These are phyloP conservation scores for Aspergillus sp. DNA, from an alignment of 2,329 filamentous ascomycete species.

Conservation along the genomic window DNA sequence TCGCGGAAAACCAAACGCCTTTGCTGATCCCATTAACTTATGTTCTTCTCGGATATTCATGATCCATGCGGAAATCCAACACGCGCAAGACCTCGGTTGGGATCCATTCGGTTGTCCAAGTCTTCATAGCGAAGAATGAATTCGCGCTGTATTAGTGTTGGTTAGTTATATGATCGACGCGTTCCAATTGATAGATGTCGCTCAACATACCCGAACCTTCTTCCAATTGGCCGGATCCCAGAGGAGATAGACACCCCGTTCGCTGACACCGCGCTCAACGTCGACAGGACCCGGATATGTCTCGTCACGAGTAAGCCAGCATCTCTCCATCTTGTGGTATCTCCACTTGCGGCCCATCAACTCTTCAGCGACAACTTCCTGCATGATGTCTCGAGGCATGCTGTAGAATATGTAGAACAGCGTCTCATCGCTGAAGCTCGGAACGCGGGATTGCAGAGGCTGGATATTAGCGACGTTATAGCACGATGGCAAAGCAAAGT, in stretches of 20 bases:
- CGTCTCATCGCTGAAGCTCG: constrained; percentile 62
- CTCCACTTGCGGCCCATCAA: constrained; percentile 55
- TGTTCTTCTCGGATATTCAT: constrained; percentile 23
- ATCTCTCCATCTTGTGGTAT: constrained; percentile 53
- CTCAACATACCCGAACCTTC: constrained; percentile 45
- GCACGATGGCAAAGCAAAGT: constrained; percentile 62
- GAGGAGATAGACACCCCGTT: constrained; percentile 52
- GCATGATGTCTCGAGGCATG: constrained; percentile 63
- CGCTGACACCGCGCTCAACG: constrained; percentile 47
- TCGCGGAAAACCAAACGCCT: constrained; percentile 32
- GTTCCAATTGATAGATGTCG: not conserved
- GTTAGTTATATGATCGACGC: constrained; percentile 13
- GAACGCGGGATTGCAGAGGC: constrained; percentile 57
- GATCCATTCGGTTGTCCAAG: constrained; percentile 47
- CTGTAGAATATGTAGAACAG: constrained; percentile 71
- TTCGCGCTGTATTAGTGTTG: constrained; percentile 36
- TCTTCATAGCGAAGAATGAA: constrained; percentile 51
- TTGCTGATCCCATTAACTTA: constrained; percentile 26
- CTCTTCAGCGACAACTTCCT: constrained; percentile 65
- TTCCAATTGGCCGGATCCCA: constrained; percentile 52
- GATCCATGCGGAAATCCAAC: constrained; percentile 38
- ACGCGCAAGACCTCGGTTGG: constrained; percentile 34
- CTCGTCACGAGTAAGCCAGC: constrained; percentile 52
- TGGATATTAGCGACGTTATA: constrained; percentile 68
- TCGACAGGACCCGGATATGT: constrained; percentile 48